A percentile compares a stretch with the other conserved stretches of the same genome.
These are phyloP conservation scores for Schrenkiella parvula DNA, from an alignment of 345 rosid genomes.

Conservation along the genomic window DNA sequence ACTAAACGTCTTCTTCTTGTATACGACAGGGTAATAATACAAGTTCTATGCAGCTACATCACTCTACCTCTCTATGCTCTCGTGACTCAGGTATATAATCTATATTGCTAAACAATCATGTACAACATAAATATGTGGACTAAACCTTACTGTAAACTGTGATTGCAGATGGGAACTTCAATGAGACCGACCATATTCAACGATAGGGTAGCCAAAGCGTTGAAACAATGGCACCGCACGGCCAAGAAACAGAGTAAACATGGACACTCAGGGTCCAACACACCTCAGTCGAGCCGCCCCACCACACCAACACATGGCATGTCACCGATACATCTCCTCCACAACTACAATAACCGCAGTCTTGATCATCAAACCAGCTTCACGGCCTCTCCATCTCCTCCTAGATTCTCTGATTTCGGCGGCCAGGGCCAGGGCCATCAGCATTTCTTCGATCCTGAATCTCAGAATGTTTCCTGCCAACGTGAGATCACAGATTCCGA, in stretches of 20 bases:
- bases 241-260: constrained; percentile 69
- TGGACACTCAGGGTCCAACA: constrained; percentile 46
- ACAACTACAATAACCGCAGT: constrained; percentile 40
- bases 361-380: constrained; percentile 7
- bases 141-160: not conserved
- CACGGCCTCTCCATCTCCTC: not conserved
- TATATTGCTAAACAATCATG: not conserved
- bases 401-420: not conserved
- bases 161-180: constrained; percentile 74
- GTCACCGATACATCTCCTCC: constrained; percentile 87
- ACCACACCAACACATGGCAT: constrained; percentile 58
- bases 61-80: constrained; percentile 95
- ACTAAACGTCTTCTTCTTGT: not conserved
- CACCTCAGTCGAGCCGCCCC: constrained; percentile 66
- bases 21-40: constrained; percentile 58
- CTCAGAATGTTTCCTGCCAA: constrained; percentile 22
- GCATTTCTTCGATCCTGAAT: constrained; percentile 37
- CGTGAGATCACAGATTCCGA: constrained; percentile 28
- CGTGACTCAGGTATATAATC: constrained; percentile 69
- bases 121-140: not conserved
- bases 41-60: constrained; percentile 86
- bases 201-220: constrained; percentile 67
- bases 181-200: constrained; percentile 89
- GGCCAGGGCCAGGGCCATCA: constrained; percentile 34
- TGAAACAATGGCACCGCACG: constrained; percentile 70